phyloP scores from a whole-genome alignment of 352 stramenopile genomes.

The Globisporangium orthogonon region DNA sequence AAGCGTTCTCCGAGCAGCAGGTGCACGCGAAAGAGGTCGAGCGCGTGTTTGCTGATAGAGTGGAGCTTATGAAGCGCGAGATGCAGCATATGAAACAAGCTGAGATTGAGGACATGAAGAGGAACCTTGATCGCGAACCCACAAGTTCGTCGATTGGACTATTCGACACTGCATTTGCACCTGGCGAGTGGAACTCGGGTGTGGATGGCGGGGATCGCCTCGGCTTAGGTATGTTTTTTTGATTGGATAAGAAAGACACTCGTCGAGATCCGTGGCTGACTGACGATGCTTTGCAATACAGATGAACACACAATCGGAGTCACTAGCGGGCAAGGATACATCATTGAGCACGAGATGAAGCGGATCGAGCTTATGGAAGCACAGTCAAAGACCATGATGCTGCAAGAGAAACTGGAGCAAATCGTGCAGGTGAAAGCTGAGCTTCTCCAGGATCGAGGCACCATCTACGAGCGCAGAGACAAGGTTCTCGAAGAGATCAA shows the following conservation, averaged over 20 bases:
- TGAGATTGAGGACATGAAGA: slow-evolving; percentile 14
- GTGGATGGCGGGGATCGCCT: slow-evolving; percentile 29
- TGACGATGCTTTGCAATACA: slow-evolving; percentile 6
- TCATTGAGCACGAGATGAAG: slow-evolving; percentile 40
- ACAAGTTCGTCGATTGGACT: slow-evolving; percentile 35
- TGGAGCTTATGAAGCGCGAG: slow-evolving; percentile 29
- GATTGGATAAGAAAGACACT: too few species aligned
- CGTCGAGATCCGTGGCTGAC: not conserved
- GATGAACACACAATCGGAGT: slow-evolving; percentile 48
- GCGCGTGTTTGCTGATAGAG: slow-evolving; percentile 17
- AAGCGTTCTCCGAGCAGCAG: slow-evolving; percentile 41
- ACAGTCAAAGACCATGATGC: slow-evolving; percentile 36
- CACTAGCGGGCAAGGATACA: slow-evolving; percentile 31
- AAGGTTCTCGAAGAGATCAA: slow-evolving; percentile 39
- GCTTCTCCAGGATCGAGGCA: slow-evolving; percentile 34
- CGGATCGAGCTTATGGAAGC: slow-evolving; percentile 46
- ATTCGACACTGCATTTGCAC: slow-evolving; percentile 38
- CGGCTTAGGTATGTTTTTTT: slow-evolving; percentile 36
- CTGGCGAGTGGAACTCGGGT: slow-evolving; percentile 54
- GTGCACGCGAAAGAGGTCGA: slow-evolving; percentile 15
- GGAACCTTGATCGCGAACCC: slow-evolving; percentile 12
- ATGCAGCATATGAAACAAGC: slow-evolving; percentile 24
- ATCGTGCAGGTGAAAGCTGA: slow-evolving; percentile 30
- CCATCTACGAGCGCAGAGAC: slow-evolving; percentile 43
- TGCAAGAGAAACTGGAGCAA: slow-evolving; percentile 52